Evolutionary conservation across 179 eudicot genomes (phyloP).

Genomic region (Silene coronaria): DNA sequence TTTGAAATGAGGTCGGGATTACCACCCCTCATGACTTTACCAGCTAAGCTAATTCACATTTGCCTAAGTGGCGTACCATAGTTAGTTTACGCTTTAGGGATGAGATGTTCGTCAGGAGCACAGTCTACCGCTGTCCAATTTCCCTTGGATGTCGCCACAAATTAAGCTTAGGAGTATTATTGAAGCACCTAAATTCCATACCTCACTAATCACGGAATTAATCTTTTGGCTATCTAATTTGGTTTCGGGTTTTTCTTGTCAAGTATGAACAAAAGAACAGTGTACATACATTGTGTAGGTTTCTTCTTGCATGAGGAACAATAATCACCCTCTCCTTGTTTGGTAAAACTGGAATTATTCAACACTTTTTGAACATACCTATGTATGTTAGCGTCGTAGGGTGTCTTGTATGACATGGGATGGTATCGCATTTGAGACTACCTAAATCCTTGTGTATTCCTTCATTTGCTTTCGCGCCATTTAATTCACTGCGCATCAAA

Average conservation of each 20-base stretch:
- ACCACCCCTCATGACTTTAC: background rate
- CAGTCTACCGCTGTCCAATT: background rate
- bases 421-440: background rate
- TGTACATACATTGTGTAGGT: background rate
- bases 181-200: no score
- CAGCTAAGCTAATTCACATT: background rate
- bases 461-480: slow-evolving; percentile 1
- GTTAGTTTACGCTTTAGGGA: background rate
- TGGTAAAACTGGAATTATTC: no score
- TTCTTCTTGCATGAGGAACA: background rate
- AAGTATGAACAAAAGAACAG: background rate
- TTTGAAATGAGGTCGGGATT: no score
- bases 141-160: slow-evolving; percentile 4
- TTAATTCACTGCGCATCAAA: background rate
- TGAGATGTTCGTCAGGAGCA: background rate
- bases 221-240: background rate
- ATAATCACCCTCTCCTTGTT: background rate
- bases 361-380: background rate
- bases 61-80: background rate
- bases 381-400: background rate
- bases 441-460: background rate
- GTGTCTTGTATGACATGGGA: background rate
- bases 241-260: background rate
- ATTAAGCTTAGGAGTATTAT: background rate
- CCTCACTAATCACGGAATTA: background rate